Evolutionary conservation across 2,329 filamentous ascomycete species (phyloP).

Genomic region (Tolypocladium ovalisporum): DNA sequence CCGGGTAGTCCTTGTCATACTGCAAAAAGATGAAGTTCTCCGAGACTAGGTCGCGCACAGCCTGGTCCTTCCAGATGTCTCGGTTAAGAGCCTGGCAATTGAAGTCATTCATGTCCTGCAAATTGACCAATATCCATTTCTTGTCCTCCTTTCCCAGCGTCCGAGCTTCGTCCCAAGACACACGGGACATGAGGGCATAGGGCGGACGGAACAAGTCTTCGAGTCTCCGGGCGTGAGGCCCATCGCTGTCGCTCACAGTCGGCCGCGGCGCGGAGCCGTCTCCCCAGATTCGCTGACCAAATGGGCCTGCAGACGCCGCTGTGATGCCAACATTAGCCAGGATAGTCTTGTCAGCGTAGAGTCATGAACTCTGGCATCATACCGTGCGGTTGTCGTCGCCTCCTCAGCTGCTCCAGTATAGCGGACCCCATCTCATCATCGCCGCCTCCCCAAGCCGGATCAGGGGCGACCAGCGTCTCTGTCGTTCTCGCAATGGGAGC

Average conservation of each 20-base stretch:
- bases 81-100: conserved; percentile 90
- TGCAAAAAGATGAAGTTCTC: conserved; percentile 97
- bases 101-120: conserved; percentile 89
- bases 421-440: conserved; percentile 43
- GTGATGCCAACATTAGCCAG: neutral
- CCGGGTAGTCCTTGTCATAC: conserved; percentile 75
- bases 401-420: conserved; percentile 55
- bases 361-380: conserved; percentile 6
- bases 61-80: conserved; percentile 86
- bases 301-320: conserved; percentile 20
- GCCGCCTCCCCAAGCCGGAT: conserved; percentile 26
- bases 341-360: neutral
- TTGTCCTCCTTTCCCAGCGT: conserved; percentile 75
- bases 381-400: conserved; percentile 23
- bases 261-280: conserved; percentile 11
- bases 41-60: conserved; percentile 66
- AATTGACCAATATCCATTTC: conserved; percentile 93
- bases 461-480: conserved; percentile 77
- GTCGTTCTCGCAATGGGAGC: conserved; percentile 87
- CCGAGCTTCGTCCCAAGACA: conserved; percentile 76
- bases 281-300: conserved; percentile 27
- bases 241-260: conserved; percentile 31
- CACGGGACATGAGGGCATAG: conserved; percentile 72
- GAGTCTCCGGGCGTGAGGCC: conserved; percentile 61
- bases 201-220: conserved; percentile 90